Evolutionary conservation across 257 asterid species (phyloP).

Genomic region (Solanum bulbocastanum): DNA sequence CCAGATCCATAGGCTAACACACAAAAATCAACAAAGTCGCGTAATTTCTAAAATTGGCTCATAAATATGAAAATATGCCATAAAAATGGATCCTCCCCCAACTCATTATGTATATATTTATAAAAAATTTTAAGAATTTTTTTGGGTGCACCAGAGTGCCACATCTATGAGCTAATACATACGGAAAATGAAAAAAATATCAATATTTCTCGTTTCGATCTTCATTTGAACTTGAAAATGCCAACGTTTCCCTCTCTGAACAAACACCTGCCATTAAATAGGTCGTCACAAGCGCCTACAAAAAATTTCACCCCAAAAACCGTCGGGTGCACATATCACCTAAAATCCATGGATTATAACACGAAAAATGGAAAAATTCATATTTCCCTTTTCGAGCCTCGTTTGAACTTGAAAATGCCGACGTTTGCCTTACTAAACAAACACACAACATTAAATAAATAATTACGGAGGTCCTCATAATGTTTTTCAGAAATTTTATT

Average conservation of each 20-base stretch:
- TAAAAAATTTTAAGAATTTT: no score
- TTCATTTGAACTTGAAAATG: neutral
- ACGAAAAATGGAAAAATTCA: fast-evolving
- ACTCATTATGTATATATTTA: no score
- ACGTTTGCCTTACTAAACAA: neutral
- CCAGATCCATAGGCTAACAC: no score
- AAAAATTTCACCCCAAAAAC: neutral
- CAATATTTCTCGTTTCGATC: neutral
- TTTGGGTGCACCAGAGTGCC: neutral
- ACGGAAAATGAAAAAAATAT: no score
- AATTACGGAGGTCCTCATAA: neutral
- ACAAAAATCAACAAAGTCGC: neutral
- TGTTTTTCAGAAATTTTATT: no score
- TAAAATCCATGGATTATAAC: no score
- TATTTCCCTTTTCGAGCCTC: neutral
- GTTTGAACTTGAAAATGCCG: neutral
- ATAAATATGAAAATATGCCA: no score
- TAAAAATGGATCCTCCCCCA: neutral
- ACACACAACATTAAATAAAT: neutral
- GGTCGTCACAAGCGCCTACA: neutral
- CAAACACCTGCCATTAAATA: neutral
- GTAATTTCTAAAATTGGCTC: neutral
- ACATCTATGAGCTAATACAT: neutral
- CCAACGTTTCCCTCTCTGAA: neutral
- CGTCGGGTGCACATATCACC: neutral